Evolutionary conservation across 2,329 filamentous ascomycete species (phyloP).

Genomic region (Phialemoniopsis sp.): DNA sequence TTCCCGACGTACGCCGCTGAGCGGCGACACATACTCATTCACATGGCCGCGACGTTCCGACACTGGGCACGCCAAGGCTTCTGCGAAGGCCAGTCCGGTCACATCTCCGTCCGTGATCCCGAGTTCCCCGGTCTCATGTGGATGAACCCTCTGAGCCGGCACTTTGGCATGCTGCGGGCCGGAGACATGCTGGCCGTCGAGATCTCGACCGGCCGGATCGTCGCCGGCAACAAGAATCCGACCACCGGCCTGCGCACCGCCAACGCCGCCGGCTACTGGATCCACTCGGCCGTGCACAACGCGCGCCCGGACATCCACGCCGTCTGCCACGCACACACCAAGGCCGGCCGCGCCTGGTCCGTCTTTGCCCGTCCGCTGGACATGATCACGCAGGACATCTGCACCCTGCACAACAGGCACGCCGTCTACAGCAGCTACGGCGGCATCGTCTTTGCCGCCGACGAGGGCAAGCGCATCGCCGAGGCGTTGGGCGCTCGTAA

Average conservation of each 20-base stretch:
- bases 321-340: conserved; percentile 66
- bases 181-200: conserved; percentile 66
- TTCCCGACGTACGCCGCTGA: conserved; percentile 36
- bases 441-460: conserved; percentile 49
- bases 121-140: conserved; percentile 59
- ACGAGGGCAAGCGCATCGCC: conserved; percentile 64
- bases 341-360: conserved; percentile 63
- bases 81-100: conserved; percentile 58
- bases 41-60: conserved; percentile 67
- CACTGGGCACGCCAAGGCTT: conserved; percentile 61
- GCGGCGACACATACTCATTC: conserved; percentile 59
- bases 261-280: conserved; percentile 66
- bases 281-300: conserved; percentile 66
- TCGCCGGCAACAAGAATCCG: conserved; percentile 56
- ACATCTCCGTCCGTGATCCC: conserved; percentile 65
- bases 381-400: conserved; percentile 67
- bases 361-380: conserved; percentile 61
- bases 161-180: conserved; percentile 64
- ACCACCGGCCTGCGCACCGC: conserved; percentile 33
- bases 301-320: conserved; percentile 61
- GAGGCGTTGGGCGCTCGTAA: conserved; percentile 52
- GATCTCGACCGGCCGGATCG: conserved; percentile 48
- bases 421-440: conserved; percentile 58
- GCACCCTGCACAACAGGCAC: conserved; percentile 58
- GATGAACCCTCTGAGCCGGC: conserved; percentile 65